phyloP scores from a whole-genome alignment of 305 asterid species.

The Withania somnifera region DNA sequence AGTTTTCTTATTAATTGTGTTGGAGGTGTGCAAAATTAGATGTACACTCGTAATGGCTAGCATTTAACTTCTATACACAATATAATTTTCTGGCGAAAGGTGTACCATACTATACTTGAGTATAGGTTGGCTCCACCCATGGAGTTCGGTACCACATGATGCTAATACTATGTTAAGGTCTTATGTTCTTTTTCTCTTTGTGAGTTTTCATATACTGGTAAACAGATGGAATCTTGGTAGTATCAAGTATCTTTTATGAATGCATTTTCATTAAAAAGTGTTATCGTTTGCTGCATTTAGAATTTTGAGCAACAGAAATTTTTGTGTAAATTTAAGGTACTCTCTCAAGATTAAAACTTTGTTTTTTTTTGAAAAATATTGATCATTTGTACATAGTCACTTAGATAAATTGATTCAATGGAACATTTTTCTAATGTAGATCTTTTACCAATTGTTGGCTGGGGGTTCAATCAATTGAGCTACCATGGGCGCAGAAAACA shows the following conservation, averaged over 20 bases:
- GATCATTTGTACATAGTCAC: neutral
- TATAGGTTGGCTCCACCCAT: too few species aligned
- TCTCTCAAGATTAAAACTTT: neutral
- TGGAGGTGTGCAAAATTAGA: too few species aligned
- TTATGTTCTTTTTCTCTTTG: neutral
- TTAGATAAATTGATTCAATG: neutral
- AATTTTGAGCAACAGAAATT: neutral
- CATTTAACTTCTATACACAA: too few species aligned
- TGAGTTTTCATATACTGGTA: neutral
- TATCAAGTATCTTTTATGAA: neutral
- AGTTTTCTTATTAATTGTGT: too few species aligned
- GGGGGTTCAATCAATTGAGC: neutral
- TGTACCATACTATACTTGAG: too few species aligned
- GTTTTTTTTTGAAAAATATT: neutral
- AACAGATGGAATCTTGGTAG: neutral
- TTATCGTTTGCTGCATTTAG: neutral
- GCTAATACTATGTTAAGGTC: too few species aligned
- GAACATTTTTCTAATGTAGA: neutral
- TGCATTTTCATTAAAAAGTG: neutral
- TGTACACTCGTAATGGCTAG: too few species aligned
- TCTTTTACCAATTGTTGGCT: neutral
- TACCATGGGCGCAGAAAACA: conserved; percentile 30
- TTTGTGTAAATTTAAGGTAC: neutral
- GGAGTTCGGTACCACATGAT: neutral
- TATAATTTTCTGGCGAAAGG: too few species aligned